Evolutionary conservation across 2,329 filamentous ascomycete species (phyloP), one percentile per base, ranked within the genome.

Genomic region (Hypocrella siamensis): DNA sequence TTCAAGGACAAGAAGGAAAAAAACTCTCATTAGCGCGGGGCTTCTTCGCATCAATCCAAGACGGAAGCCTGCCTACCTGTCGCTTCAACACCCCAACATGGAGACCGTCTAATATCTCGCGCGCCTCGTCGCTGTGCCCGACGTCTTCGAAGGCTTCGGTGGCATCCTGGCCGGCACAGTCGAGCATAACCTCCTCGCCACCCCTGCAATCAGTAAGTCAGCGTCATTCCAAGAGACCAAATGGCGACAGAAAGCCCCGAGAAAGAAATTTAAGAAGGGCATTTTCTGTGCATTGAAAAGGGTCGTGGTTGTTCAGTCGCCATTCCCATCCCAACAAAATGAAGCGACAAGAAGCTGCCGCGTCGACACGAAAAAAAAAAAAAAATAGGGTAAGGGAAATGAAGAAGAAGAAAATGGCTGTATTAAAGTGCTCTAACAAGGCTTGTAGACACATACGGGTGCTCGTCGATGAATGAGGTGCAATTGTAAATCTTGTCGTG

Each of bases 91-190:
- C 67, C 42, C 83, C 86, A 43, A 90, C 69, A 32, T 75, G 60
- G 42, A 93, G 65, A 49, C 74, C 72, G 19, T 79, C 75, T 35
- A 98, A 75, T 44, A 93, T 88, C 66, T 96, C 88, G 44, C 90
- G 79, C 44, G 90, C 90, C 69, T 98, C 90, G 60, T 98, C 90
- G 49, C 82, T 92, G 79, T 98, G 90, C 53, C 90, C 90, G 51
- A 98, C 90, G 61, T 98, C 90, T 67, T 98, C 90, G 56, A 98
- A 98, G 39, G 90, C 88, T 64, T 96, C 90, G 47, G 88, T 93
- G 49, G 82, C 80, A 60, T 98, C 90, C 64, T 93, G 86, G 46
- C 90, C 90, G 51, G 70, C 90, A 42, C 96, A 86, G 46, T 98
- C 90, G 46, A 98, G 79, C 41, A 98, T 67, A 46, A 98, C 90